Percentiles rank a stretch among this genome's conserved stretches.
phyloP scores from a whole-genome alignment of 2,329 filamentous ascomycete species.

The Fusarium agapanthi region DNA sequence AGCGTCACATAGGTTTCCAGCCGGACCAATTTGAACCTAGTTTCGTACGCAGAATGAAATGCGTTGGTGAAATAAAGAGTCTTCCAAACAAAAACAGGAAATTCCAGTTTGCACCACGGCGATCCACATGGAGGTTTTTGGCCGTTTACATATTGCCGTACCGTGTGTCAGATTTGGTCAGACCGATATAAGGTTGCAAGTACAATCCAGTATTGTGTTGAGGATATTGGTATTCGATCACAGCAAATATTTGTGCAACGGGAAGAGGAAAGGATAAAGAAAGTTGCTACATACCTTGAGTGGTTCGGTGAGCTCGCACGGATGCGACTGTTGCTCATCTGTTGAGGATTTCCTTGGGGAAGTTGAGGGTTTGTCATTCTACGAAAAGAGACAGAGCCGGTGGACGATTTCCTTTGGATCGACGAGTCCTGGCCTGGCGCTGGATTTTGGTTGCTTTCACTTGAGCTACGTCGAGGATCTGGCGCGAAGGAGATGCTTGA shows the following conservation, averaged over 20 bases:
- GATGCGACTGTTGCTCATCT: slow-evolving; percentile 53
- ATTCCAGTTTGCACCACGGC: neutral
- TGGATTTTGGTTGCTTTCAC: slow-evolving; percentile 42
- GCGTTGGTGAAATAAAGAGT: neutral
- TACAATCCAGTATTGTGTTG: neutral
- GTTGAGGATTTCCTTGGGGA: slow-evolving; percentile 58
- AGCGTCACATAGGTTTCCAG: slow-evolving; percentile 4
- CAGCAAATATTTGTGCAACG: neutral
- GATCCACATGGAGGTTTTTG: neutral
- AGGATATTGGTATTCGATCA: neutral
- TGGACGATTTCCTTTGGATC: slow-evolving; percentile 54
- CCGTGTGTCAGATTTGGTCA: neutral
- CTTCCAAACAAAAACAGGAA: neutral
- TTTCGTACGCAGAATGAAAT: slow-evolving; percentile 4
- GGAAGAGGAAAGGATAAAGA: neutral
- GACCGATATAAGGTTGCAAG: neutral
- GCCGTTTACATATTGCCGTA: neutral
- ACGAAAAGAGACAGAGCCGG: slow-evolving; percentile 59
- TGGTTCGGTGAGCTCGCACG: slow-evolving; percentile 59
- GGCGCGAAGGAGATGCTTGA: slow-evolving; percentile 49
- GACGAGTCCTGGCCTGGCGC: slow-evolving; percentile 18
- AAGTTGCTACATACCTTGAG: slow-evolving; percentile 51
- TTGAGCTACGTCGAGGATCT: slow-evolving; percentile 45
- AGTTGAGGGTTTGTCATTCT: slow-evolving; percentile 54
- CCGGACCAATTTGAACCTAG: slow-evolving; percentile 21